Base-by-base conservation (phyloP, 352 stramenopile genomes). In the Globisporangium acanthophoron region DNA sequence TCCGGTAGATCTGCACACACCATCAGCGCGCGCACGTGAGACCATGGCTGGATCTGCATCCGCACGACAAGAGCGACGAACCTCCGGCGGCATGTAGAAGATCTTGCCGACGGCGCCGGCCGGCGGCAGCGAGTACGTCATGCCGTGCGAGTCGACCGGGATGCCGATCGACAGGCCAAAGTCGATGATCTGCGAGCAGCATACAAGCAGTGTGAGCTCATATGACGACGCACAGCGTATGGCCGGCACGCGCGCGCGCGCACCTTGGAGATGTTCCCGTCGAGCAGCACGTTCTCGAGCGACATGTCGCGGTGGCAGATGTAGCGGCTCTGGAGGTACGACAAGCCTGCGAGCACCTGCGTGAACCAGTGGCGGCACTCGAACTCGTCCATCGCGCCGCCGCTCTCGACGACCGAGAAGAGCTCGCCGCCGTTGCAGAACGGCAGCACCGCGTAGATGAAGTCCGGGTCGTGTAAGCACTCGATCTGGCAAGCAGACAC, bases 261-360 rank as follows among this genome's bases (percentile, higher is more conserved):
- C 67, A 94, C 84, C 75, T 92, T 94, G 54, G 84, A 90, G 4
- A 79, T 85, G 58, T 91, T 74, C 58, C 82, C 82, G 56, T 94
- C 82, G 44, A 94, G 78, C 27, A 94, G 60, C 18, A 94, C 82
- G 57, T 94, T 94, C 67, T 94, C 84, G 55, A 94, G 59, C 56
- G 84, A 94, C 81, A 94, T 94, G 67, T 94, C 85, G 49, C 85
- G 85, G 65, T 94, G 85, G 65, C 80, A 92, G 73, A 91, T 92
- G 69, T 86, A 92, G 56, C 74, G 78, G 49, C 79, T 90, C 61
- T 94, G 85, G 41, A 94, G 51, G 58, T 90, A 94, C 13, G 84
- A 92, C 35, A 94, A 59, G 0, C 84, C 84, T 3, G 79, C 76
- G 6, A 94, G 65, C 35, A 94, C 79, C 72, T 94, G 84, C 18